phyloP scores from a whole-genome alignment of 345 rosid genomes.

The Linum usitatissimum region DNA sequence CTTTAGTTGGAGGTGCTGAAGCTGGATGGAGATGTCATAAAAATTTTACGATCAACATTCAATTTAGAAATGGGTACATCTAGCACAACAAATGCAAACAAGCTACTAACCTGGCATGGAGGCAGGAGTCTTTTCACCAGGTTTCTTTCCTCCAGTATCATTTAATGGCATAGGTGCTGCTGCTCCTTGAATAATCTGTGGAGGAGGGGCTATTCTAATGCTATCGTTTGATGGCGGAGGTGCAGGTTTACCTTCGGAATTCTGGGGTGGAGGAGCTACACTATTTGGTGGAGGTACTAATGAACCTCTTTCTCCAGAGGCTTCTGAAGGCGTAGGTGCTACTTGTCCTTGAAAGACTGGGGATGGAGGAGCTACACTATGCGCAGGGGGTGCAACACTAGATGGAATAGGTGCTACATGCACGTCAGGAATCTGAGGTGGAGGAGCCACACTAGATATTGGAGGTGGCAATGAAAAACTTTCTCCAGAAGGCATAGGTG shows the following conservation, averaged over 20 bases:
- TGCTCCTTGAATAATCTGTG: slow-evolving; percentile 3
- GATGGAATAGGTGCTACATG: too few relatives aligned
- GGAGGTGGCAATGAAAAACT: not conserved
- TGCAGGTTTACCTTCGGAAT: slow-evolving; percentile 16
- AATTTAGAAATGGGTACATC: slow-evolving; percentile 9
- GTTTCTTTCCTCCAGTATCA: slow-evolving; percentile 21
- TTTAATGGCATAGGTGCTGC: slow-evolving; percentile 17
- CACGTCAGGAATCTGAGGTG: not conserved
- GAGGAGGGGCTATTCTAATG: slow-evolving; percentile 5
- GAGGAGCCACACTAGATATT: not conserved
- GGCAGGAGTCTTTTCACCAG: slow-evolving; percentile 28
- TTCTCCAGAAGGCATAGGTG: not conserved
- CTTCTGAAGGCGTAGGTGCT: not conserved
- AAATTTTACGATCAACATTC: slow-evolving; percentile 9
- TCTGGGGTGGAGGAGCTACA: slow-evolving; percentile 32
- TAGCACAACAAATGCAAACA: not conserved
- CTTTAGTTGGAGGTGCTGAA: slow-evolving; percentile 14
- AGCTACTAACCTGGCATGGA: slow-evolving; percentile 30
- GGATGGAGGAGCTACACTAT: not conserved
- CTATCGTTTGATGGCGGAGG: slow-evolving; percentile 18
- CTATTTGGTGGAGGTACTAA: slow-evolving; percentile 21
- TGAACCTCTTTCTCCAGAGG: slow-evolving; percentile 2
- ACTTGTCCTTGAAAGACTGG: not conserved
- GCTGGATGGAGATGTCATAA: slow-evolving; percentile 17
- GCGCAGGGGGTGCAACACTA: not conserved